Percentiles rank a stretch among this genome's conserved stretches.
phyloP scores from a whole-genome alignment of 345 rosid species.

The Lepidium sativum region DNA sequence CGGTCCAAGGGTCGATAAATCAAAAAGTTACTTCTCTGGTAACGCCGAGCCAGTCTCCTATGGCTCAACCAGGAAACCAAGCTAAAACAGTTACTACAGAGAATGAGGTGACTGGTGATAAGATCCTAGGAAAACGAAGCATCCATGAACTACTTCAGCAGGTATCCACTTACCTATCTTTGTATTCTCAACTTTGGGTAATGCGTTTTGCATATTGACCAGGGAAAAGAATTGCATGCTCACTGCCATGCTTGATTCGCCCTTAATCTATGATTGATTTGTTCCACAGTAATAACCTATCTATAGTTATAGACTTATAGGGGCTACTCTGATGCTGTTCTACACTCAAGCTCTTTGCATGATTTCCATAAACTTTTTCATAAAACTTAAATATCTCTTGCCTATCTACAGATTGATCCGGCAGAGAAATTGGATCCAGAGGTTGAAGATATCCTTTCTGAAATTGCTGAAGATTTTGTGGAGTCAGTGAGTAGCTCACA shows the following conservation, averaged over 20 bases:
- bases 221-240: not conserved
- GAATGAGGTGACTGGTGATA: conserved; percentile 46
- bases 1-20: conserved; percentile 36
- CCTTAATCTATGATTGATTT: not conserved
- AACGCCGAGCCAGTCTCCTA: conserved; percentile 33
- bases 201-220: not conserved
- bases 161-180: conserved; percentile 35
- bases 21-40: conserved; percentile 50
- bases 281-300: not conserved
- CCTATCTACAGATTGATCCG: conserved; percentile 64
- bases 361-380: not conserved
- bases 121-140: conserved; percentile 80
- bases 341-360: not conserved
- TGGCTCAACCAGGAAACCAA: conserved; percentile 37
- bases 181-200: conserved; percentile 1
- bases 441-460: conserved; percentile 88
- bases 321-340: not conserved
- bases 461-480: conserved; percentile 92
- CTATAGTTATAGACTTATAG: not conserved
- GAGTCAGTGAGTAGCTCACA: conserved; percentile 63
- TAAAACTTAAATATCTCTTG: not conserved
- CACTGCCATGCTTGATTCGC: not conserved
- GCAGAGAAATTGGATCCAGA: conserved; percentile 84
- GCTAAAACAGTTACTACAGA: conserved; percentile 41
- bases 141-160: conserved; percentile 79